Evolutionary conservation across 495 filamentous ascomycete genomes (phyloP).

Genomic region (Neurospora sp.): DNA sequence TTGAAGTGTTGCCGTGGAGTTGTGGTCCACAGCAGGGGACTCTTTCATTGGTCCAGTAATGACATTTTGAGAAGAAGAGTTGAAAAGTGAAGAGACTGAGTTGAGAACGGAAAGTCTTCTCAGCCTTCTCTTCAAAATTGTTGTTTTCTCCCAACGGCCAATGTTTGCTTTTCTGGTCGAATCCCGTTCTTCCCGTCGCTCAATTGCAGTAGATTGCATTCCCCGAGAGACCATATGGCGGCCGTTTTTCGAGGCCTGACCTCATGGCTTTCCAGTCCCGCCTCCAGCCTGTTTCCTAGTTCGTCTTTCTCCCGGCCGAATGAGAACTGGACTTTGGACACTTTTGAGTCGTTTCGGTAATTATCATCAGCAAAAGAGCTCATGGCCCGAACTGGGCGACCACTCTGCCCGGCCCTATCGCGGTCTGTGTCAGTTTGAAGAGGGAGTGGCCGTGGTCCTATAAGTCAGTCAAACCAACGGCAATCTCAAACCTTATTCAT

Average conservation of each 20-base stretch:
- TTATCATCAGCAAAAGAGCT: background rate
- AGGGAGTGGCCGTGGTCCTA: background rate
- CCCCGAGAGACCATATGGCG: background rate
- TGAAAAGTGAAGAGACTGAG: background rate
- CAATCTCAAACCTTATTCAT: background rate
- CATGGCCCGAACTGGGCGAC: background rate
- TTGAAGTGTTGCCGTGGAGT: background rate
- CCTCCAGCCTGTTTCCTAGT: background rate
- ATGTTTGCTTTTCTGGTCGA: background rate
- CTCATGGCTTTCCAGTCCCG: background rate
- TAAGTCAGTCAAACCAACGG: background rate
- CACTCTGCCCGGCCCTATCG: background rate
- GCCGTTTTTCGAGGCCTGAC: background rate
- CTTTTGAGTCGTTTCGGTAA: background rate
- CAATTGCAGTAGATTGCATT: background rate
- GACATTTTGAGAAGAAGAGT: background rate
- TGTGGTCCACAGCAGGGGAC: background rate
- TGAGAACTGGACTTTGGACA: background rate
- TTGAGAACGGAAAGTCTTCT: background rate
- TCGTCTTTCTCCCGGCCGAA: background rate
- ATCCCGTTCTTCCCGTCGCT: background rate
- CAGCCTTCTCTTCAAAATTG: background rate
- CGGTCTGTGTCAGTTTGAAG: background rate
- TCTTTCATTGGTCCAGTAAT: background rate
- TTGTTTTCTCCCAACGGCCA: background rate